Percentiles rank a stretch among this genome's conserved stretches.
Conservation (phyloP, 345 rosid species). For the Euphorbia peplus region DNA sequence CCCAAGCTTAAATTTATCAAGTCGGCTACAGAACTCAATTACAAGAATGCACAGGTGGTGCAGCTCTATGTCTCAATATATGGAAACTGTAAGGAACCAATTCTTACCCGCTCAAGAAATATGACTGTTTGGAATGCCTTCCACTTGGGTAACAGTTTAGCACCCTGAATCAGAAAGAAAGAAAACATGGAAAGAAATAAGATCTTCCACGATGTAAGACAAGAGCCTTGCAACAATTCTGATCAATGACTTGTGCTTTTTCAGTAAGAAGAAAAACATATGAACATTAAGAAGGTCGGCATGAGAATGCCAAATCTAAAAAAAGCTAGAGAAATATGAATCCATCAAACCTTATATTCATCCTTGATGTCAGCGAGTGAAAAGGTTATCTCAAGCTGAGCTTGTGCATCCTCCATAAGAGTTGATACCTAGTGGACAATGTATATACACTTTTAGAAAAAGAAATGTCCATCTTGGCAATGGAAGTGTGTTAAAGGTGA, state of each 20-base stretch:
- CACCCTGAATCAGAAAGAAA: conserved; percentile 48
- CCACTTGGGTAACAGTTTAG: conserved; percentile 68
- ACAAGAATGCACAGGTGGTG: neutral
- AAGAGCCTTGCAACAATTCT: neutral
- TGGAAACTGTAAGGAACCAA: neutral
- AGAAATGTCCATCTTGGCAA: conserved; percentile 4
- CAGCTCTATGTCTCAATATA: neutral
- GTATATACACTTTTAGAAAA: conserved; percentile 4
- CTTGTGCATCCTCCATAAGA: conserved; percentile 42
- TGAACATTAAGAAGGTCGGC: conserved; percentile 6
- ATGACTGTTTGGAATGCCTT: conserved; percentile 88
- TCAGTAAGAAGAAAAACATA: neutral
- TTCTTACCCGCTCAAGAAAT: conserved; percentile 77
- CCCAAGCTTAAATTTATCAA: neutral
- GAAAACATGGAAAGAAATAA: neutral
- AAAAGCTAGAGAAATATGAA: conserved; percentile 4
- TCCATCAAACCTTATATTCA: conserved; percentile 57
- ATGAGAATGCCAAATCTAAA: neutral
- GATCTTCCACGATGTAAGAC: neutral
- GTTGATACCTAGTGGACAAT: conserved; percentile 31
- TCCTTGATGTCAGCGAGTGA: conserved; percentile 62
- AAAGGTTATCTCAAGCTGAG: conserved; percentile 37
- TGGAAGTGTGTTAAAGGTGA: neutral
- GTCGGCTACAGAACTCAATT: too few relatives aligned
- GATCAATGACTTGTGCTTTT: neutral